Evolutionary conservation across 352 stramenopile species (phyloP), one percentile per base, ranked within the genome.

Genomic region (Phytophthora constricta): DNA sequence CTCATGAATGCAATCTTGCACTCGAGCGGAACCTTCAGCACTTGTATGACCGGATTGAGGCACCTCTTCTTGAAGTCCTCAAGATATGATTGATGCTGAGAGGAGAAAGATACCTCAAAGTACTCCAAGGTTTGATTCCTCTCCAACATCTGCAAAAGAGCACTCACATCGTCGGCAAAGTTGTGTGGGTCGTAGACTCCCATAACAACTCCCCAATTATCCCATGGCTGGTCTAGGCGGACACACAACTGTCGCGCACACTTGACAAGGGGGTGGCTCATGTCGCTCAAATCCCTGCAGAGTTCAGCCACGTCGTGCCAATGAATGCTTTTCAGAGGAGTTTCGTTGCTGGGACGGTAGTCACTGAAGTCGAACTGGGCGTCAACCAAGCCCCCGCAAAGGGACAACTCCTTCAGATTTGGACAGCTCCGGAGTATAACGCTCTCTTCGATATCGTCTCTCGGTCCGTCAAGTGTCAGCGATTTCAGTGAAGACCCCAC

Each of bases 1-100:
- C 53, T 69, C 8, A 69, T 26, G 41, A 69, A 59, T 17, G 37
- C 62, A 9, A 25, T 2, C 33, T 69, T 69, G 3, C 31, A 28
- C 7, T 25, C n/a, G 8, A 53, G 37, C 5, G 34, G 9, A 3
- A 69, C 14, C 19, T 51, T 33, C 17, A 5, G 54, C 19, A 10
- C 28, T 33, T 25, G 34, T 34, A 3, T 25, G 37, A 48, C 51
- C 10, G 62, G 27, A 8, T 22, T 37, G n/a, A 58, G 31, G 33
- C 62, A 42, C 9, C 50, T 11, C 22, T 3, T 19, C 45, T 27
- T 47, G 26, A 69, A 43, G 10, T 41, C 23, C 7, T 52, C 19
- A 10, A 58, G 14, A 17, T 28, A 46, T 16, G 1, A 2, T 1
- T 13, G 26, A 23, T 56, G 46, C 2, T 59, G 19, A 14, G 17